Evolutionary conservation across 257 asterid genomes (phyloP).

Genomic region (Primulina eburnea): DNA sequence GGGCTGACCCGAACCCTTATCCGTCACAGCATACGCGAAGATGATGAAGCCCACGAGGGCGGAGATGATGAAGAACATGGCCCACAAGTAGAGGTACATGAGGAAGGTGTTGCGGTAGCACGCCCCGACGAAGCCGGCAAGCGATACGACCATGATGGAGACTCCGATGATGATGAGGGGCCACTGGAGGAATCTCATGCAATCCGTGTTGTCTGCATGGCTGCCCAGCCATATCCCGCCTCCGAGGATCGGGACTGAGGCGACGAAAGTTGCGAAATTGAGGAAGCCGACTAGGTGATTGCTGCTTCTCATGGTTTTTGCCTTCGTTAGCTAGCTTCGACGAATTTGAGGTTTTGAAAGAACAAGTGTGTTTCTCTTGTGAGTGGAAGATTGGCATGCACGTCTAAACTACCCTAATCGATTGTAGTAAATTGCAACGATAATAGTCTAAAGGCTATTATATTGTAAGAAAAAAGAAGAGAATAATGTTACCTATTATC

Average conservation of each 20-base stretch:
- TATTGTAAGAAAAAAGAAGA: too few relatives aligned
- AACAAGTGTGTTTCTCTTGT: neutral
- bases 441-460: too few relatives aligned
- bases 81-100: constrained; percentile 83
- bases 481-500: too few relatives aligned
- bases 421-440: too few relatives aligned
- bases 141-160: constrained; percentile 73
- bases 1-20: constrained; percentile 63
- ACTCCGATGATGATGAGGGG: constrained; percentile 68
- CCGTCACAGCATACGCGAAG: constrained; percentile 83
- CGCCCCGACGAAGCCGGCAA: constrained; percentile 84
- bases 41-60: constrained; percentile 64
- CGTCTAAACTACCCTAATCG: neutral
- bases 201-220: constrained; percentile 81
- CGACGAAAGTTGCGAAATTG: constrained; percentile 59
- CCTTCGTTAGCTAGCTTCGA: neutral
- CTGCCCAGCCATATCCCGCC: constrained; percentile 92
- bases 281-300: constrained; percentile 68
- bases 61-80: constrained; percentile 67
- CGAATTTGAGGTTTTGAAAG: neutral
- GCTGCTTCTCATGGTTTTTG: constrained; percentile 42
- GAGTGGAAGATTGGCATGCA: neutral
- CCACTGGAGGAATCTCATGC: constrained; percentile 86
- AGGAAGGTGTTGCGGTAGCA: constrained; percentile 79
- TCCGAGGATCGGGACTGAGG: constrained; percentile 66